Evolutionary conservation across 441 rosid species (phyloP).

Genomic region (Gossypium gossypioides): DNA sequence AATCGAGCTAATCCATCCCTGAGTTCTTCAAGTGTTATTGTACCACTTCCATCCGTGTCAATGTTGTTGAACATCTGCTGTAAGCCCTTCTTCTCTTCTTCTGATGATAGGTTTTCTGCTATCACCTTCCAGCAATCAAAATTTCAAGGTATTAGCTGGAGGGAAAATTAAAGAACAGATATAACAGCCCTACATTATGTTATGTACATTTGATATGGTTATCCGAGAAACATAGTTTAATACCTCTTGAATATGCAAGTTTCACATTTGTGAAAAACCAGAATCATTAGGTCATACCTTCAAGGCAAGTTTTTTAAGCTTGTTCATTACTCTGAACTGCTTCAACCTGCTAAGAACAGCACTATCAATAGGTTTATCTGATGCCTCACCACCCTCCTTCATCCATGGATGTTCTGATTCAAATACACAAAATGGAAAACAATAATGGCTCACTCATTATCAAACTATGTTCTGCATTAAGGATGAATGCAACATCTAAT

Average conservation of each 20-base stretch:
- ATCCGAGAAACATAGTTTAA: background rate
- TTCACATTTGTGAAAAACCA: background rate
- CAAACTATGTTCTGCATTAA: background rate
- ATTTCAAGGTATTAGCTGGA: background rate
- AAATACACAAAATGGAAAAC: background rate
- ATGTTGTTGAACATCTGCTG: slow-evolving; percentile 77
- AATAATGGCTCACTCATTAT: background rate
- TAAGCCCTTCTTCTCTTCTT: slow-evolving; percentile 78
- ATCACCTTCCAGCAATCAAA: slow-evolving; percentile 41
- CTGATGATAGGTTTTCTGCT: slow-evolving; percentile 59
- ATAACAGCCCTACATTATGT: background rate
- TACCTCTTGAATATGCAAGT: background rate
- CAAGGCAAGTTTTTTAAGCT: slow-evolving; percentile 77
- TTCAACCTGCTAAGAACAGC: slow-evolving; percentile 74
- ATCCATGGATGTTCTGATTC: slow-evolving; percentile 79
- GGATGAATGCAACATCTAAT: background rate
- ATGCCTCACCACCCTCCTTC: slow-evolving; percentile 39
- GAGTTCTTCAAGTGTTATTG: slow-evolving; percentile 73
- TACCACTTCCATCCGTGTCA: slow-evolving; percentile 72
- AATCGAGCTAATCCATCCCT: slow-evolving; percentile 50
- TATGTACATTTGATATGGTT: background rate
- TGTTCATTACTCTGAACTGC: slow-evolving; percentile 85
- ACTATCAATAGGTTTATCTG: slow-evolving; percentile 46
- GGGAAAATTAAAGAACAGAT: background rate
- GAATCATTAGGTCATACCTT: slow-evolving; percentile 31